Base-by-base conservation (phyloP, 1,284 basidiomycete genomes). In the Exobasidium cylindrosporum region DNA sequence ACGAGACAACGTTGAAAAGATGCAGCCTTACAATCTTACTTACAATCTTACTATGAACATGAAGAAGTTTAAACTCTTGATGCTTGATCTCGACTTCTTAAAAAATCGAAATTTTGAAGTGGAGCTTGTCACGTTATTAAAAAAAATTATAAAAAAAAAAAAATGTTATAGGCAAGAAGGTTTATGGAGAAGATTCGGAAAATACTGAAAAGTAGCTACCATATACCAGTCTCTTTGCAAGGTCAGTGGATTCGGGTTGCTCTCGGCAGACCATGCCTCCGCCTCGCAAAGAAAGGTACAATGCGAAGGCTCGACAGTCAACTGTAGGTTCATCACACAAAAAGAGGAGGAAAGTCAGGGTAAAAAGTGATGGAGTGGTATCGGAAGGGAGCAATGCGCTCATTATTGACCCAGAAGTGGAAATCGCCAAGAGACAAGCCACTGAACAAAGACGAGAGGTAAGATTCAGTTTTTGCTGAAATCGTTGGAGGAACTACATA, bases 291-390 rank as follows among this genome's bases (percentile, higher is more conserved):
- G 71, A 74, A 61, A 68, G 77, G 2, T 79, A 68, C 72, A 79
- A 79, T 45, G 74, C 76, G 50, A 77, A 77, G 56, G 77, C 75
- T 52, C 61, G 77, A 3, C 66, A 70, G 46, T 77, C 74, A 11
- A 61, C 66, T 52, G 71, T 65, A 14, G 77, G 77, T 10, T 73
- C 74, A n/a, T 68, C 72, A 10, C 77, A 79, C 64, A 79, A 79
- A 61, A 46, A 67, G 11, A 63, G 74, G 17, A 64, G 65, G 68
- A 28, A 61, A 62, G 17, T 63, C 60, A 6, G 60, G 66, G 58
- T 40, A n/a, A 24, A 10, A 11, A 28, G 49, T 3, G n/a, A 52
- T 32, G 23, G 74, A 75, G 49, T 61, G 72, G 14, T 40, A 10
- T 7, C 17, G 10, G 35, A 40, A 10, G 10, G 17, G 10, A 50